Conservation (phyloP, 2,329 filamentous ascomycete genomes). For the Proliferodiscus dingleyae region DNA sequence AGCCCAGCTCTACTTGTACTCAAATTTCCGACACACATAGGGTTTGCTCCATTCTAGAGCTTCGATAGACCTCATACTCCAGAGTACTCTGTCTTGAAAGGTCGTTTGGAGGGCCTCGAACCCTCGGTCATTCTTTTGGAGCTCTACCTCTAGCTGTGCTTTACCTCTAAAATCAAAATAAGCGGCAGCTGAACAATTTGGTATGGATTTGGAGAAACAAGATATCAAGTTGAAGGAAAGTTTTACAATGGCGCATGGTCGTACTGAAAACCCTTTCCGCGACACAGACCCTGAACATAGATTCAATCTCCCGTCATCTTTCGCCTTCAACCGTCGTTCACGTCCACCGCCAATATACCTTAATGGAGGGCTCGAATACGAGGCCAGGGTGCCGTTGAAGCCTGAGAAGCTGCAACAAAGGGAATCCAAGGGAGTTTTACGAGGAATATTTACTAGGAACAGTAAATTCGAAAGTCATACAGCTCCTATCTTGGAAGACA, state of each 20-base stretch:
- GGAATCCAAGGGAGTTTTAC: conserved; percentile 27
- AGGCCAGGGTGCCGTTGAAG: conserved; percentile 18
- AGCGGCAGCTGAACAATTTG: too few species aligned
- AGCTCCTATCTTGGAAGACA: conserved; percentile 19
- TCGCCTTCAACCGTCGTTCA: conserved; percentile 18
- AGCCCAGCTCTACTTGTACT: too few species aligned
- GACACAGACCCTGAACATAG: conserved; percentile 9
- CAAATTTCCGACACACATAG: too few species aligned
- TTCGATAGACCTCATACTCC: too few species aligned
- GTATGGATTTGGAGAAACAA: too few species aligned
- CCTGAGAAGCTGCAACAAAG: conserved; percentile 21
- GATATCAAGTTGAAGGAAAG: background rate
- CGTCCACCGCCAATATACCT: conserved; percentile 24
- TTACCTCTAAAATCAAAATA: too few species aligned
- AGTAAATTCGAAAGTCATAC: conserved; percentile 16
- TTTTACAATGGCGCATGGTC: background rate
- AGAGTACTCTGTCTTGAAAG: too few species aligned
- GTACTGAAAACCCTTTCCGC: conserved; percentile 1
- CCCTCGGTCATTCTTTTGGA: too few species aligned
- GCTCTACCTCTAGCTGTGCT: too few species aligned
- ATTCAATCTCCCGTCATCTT: conserved; percentile 15
- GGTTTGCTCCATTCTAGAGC: too few species aligned
- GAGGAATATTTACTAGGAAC: conserved; percentile 28
- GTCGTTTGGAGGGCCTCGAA: too few species aligned
- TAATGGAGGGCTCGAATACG: conserved; percentile 6